Percentiles rank a stretch among this genome's conserved stretches.
phyloP scores from a whole-genome alignment of 192 early-diverging fungal genomes.

The Coemansia sp. region DNA sequence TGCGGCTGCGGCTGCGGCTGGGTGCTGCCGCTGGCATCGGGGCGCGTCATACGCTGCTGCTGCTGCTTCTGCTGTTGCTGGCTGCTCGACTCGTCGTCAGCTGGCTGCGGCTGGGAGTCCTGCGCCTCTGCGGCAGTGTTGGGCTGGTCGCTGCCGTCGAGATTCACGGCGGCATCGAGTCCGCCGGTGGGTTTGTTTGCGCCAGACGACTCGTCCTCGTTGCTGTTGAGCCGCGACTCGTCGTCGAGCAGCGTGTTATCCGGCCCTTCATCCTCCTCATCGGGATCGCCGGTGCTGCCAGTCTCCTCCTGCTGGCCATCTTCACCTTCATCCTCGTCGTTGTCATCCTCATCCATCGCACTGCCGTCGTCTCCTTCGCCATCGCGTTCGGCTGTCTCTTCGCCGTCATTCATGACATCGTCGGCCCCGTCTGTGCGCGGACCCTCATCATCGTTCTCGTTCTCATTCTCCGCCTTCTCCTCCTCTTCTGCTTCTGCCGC shows the following conservation, averaged over 20 bases:
- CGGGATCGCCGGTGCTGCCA: slow-evolving; percentile 45
- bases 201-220: slow-evolving; percentile 47
- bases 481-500: slow-evolving; percentile 10
- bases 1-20: slow-evolving; percentile 26
- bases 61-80: slow-evolving; percentile 16
- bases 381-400: slow-evolving; percentile 34
- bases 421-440: slow-evolving; percentile 18
- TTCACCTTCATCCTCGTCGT: slow-evolving; percentile 41
- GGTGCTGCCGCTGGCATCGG: slow-evolving; percentile 10
- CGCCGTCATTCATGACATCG: slow-evolving; percentile 16
- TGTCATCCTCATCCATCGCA: slow-evolving; percentile 11
- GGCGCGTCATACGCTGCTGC: slow-evolving; percentile 5
- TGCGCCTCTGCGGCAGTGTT: slow-evolving; percentile 38
- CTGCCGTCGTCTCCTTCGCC: slow-evolving; percentile 4
- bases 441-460: slow-evolving; percentile 42
- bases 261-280: slow-evolving; percentile 17
- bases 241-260: slow-evolving; percentile 30
- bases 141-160: slow-evolving; percentile 55
- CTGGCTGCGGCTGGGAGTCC: slow-evolving; percentile 33
- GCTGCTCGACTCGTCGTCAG: slow-evolving; percentile 25
- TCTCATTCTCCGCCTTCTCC: slow-evolving; percentile 1
- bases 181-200: slow-evolving; percentile 61
- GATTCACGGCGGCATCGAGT: slow-evolving; percentile 59
- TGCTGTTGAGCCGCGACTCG: slow-evolving; percentile 20
- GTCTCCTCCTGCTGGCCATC: slow-evolving; percentile 36